phyloP scores from a whole-genome alignment of 805 yeast species.

The Wickerhamomyces canadensis region DNA sequence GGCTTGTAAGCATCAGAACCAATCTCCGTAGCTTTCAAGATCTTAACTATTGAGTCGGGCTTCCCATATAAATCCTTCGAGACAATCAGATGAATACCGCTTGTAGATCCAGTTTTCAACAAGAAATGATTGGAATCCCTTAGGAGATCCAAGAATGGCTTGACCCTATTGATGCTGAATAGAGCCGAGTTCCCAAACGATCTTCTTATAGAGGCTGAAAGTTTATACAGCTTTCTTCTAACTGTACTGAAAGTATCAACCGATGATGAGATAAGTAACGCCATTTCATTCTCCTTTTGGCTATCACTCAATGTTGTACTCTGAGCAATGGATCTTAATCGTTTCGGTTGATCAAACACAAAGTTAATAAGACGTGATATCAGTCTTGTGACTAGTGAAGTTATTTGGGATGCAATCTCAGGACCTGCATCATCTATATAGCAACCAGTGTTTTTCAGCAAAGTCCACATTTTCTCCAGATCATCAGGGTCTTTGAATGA shows the following conservation, averaged over 20 bases:
- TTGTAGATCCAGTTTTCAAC: slow-evolving; percentile 63
- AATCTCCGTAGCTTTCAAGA: slow-evolving; percentile 41
- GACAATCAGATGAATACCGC: slow-evolving; percentile 78
- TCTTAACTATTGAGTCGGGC: slow-evolving; percentile 37
- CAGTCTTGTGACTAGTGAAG: slow-evolving; percentile 56
- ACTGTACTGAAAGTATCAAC: slow-evolving; percentile 69
- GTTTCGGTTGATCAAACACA: slow-evolving; percentile 63
- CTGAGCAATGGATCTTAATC: slow-evolving; percentile 41
- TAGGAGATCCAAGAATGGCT: slow-evolving; percentile 50
- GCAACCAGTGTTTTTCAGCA: slow-evolving; percentile 70
- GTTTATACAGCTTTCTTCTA: slow-evolving; percentile 78
- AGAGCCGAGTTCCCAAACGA: slow-evolving; percentile 70
- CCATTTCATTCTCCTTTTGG: slow-evolving; percentile 29
- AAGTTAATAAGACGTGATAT: slow-evolving; percentile 65
- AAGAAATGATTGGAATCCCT: slow-evolving; percentile 68
- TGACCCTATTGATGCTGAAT: slow-evolving; percentile 48
- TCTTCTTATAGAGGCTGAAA: slow-evolving; percentile 59
- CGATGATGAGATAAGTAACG: slow-evolving; percentile 43
- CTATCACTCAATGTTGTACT: slow-evolving; percentile 1
- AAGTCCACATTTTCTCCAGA: slow-evolving; percentile 75
- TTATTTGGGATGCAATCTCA: slow-evolving; percentile 75
- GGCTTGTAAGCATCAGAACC: slow-evolving; percentile 43
- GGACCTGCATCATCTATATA: slow-evolving; percentile 77
- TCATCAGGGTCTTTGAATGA: slow-evolving; percentile 91
- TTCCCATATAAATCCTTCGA: slow-evolving; percentile 41